A percentile compares a stretch with the other conserved stretches of the same genome.
phyloP scores from a whole-genome alignment of 257 asterid genomes.

The Jacaranda mimosifolia region DNA sequence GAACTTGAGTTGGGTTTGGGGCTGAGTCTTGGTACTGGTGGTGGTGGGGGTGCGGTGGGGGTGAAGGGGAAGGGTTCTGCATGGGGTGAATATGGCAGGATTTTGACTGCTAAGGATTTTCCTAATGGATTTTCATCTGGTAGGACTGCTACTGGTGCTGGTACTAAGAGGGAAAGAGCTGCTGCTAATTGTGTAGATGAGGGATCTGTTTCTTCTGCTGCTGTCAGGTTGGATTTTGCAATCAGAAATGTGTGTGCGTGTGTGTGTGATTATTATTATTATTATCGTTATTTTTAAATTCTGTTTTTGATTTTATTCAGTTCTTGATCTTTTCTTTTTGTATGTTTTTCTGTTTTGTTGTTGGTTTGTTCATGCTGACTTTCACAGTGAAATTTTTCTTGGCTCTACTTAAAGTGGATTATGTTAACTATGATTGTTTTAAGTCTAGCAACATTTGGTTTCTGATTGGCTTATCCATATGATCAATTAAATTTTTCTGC shows the following conservation, averaged over 20 bases:
- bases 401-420: neutral
- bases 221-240: slow-evolving; percentile 54
- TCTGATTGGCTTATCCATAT: neutral
- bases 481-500: neutral
- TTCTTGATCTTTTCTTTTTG: neutral
- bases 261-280: too few species aligned
- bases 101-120: slow-evolving; percentile 84
- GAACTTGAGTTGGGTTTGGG: slow-evolving; percentile 81
- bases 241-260: neutral
- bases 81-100: slow-evolving; percentile 69
- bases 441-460: neutral
- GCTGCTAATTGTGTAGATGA: slow-evolving; percentile 48
- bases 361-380: neutral
- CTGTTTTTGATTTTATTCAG: neutral
- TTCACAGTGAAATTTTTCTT: neutral
- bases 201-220: slow-evolving; percentile 59
- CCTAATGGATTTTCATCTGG: slow-evolving; percentile 62
- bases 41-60: slow-evolving; percentile 30
- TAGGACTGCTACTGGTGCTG: slow-evolving; percentile 24
- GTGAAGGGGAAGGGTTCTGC: slow-evolving; percentile 42
- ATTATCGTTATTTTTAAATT: neutral
- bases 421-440: neutral
- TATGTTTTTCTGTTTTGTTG: neutral
- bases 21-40: slow-evolving; percentile 56
- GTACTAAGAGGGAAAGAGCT: slow-evolving; percentile 57